A percentile compares a stretch with the other conserved stretches of the same genome.
These are phyloP conservation scores for Cladosporium phlei DNA, from an alignment of 2,329 filamentous ascomycete species.

Conservation along the genomic window DNA sequence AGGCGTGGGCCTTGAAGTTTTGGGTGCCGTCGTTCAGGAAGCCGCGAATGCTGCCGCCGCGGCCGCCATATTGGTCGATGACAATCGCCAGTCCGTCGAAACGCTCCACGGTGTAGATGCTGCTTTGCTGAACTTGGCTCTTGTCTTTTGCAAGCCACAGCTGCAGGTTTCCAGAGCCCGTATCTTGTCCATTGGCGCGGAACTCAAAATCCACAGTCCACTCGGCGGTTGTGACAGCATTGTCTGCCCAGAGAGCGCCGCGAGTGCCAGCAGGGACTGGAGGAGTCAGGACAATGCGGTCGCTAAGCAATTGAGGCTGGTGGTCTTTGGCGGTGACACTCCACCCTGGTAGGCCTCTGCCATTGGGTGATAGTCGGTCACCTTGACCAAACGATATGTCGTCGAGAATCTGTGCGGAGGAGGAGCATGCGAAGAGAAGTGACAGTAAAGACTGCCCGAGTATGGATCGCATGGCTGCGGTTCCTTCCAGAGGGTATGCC, in stretches of 20 bases:
- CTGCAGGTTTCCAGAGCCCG: slow-evolving; percentile 83
- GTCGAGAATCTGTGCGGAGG: slow-evolving; percentile 27
- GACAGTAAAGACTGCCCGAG: slow-evolving; percentile 18
- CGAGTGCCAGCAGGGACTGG: slow-evolving; percentile 79
- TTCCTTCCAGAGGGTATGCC: not conserved
- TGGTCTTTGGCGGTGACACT: slow-evolving; percentile 51
- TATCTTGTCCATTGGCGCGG: slow-evolving; percentile 77
- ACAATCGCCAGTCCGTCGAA: slow-evolving; percentile 91
- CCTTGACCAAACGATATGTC: slow-evolving; percentile 68
- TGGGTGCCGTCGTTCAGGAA: slow-evolving; percentile 88
- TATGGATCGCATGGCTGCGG: slow-evolving; percentile 8
- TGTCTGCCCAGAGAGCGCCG: slow-evolving; percentile 75
- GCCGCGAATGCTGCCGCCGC: slow-evolving; percentile 75
- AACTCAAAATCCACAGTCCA: slow-evolving; percentile 87
- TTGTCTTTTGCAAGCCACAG: slow-evolving; percentile 78
- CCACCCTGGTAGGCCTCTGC: slow-evolving; percentile 54
- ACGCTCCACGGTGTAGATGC: slow-evolving; percentile 75
- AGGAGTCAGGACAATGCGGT: slow-evolving; percentile 88
- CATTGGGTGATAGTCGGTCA: slow-evolving; percentile 62
- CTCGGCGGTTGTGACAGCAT: slow-evolving; percentile 48
- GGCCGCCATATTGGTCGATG: slow-evolving; percentile 75
- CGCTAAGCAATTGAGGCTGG: slow-evolving; percentile 64
- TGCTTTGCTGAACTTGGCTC: slow-evolving; percentile 61
- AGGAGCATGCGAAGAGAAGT: slow-evolving; percentile 21
- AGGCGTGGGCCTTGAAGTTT: slow-evolving; percentile 71